Evolutionary conservation across 2,329 filamentous ascomycete genomes (phyloP), one percentile per base, ranked within the genome.

Genomic region (Achaetomium macrosporum): DNA sequence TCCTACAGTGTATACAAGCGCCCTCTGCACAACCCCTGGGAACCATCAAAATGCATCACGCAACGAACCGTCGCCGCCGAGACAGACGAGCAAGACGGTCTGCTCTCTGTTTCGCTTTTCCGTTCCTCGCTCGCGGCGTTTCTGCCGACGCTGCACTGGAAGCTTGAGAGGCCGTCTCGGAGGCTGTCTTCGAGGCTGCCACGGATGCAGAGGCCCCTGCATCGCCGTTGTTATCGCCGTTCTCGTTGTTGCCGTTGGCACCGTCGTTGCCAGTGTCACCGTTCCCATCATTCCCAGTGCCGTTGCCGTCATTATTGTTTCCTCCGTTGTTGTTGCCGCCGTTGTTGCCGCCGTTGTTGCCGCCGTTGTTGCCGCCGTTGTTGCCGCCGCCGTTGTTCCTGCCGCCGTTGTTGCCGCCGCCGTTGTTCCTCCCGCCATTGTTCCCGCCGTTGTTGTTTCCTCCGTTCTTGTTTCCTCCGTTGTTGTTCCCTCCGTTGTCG

Each of bases 41-140:
- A 7, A 7, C 25, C 25, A 25, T 25, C 25, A 25, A 25, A 25
- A 4, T 25, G 25, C 25, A 25, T 53, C 44, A 53, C 42, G 47
- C 11, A 11, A 51, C 20, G 40, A 49, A 45, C 19, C 45, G 33
- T 30, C 50, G 17, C 33, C 41, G 47, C 10, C 56, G 47, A 19
- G 48, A 48, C 11, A 58, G 53, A 44, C 53, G 56, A 3, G 44
- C 53, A 5, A 58, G 51, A 20, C 53, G 50, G 1, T 52, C 50
- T 4, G 47, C 42, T 11, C 42, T 42, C 13, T 49, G 25, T 10
- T 44, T 33, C n/a, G 44, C 48, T n/a, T 47, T 50, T 16, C 43
- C 50, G 33, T 45, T 40, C 17, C 20, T 42, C 12, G 30, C 39
- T 19, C 42, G 33, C 11, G 47, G 48, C 1, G 48, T 50, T 16